A percentile compares a stretch with the other conserved stretches of the same genome.
Conservation (phyloP, 108 stramenopile species). For the Pseudonitzschia multistriata region DNA sequence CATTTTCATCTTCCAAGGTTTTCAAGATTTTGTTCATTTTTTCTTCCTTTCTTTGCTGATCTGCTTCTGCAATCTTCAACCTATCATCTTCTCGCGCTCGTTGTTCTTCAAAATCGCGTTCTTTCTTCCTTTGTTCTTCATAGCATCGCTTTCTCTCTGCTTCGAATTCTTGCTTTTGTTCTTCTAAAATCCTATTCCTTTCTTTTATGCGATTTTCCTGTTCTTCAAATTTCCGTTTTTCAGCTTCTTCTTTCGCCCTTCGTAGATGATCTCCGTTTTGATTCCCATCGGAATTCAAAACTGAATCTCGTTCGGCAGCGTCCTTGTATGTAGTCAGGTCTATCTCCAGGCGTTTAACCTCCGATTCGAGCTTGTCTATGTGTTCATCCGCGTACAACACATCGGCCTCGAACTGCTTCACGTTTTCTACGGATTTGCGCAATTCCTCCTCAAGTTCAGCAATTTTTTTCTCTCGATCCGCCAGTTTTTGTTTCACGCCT, state of each 20-base stretch:
- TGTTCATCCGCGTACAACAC: slow-evolving; percentile 35
- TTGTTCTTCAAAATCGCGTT: slow-evolving; percentile 20
- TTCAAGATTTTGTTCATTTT: slow-evolving; percentile 17
- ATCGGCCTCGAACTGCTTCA: slow-evolving; percentile 30
- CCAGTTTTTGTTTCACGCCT: slow-evolving; percentile 15
- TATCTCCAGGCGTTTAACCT: slow-evolving; percentile 27
- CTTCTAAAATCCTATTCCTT: slow-evolving; percentile 21
- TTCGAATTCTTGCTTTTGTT: slow-evolving; percentile 29
- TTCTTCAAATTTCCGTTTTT: slow-evolving; percentile 32
- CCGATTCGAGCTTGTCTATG: slow-evolving; percentile 25
- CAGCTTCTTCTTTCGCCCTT: slow-evolving; percentile 16
- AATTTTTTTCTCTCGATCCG: slow-evolving; percentile 24
- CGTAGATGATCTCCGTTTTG: slow-evolving; percentile 16
- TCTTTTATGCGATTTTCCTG: slow-evolving; percentile 25
- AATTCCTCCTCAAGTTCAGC: slow-evolving; percentile 17
- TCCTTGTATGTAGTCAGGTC: slow-evolving; percentile 33
- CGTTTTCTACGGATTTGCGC: slow-evolving; percentile 6
- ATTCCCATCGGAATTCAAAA: neutral
- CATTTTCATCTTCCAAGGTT: slow-evolving; percentile 19
- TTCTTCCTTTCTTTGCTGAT: slow-evolving; percentile 10
- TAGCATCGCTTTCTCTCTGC: slow-evolving; percentile 10
- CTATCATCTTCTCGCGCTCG: slow-evolving; percentile 11
- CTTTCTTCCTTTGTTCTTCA: slow-evolving; percentile 18
- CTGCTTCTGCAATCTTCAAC: slow-evolving; percentile 7
- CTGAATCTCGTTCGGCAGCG: slow-evolving; percentile 22